Conservation (phyloP, 2,329 filamentous ascomycete genomes). For the Lomentospora prolificans region DNA sequence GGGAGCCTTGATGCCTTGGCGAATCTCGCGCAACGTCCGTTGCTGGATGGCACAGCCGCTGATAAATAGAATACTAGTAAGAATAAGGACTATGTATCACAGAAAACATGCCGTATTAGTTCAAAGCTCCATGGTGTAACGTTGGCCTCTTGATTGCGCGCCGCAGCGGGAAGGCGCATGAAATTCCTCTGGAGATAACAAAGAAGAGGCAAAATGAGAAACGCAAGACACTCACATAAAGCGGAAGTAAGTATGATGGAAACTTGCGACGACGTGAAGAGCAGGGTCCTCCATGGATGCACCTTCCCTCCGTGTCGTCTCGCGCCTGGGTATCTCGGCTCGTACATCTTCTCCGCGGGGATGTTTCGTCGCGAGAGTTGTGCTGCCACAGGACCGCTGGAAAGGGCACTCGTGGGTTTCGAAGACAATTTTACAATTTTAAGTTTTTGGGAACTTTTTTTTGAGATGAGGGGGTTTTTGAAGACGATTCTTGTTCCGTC, state of each 20-base stretch:
- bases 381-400: no score
- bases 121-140: no score
- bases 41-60: conserved; percentile 85
- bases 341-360: background rate
- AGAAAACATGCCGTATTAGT: no score
- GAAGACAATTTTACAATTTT: no score
- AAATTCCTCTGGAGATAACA: no score
- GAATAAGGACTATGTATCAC: conserved; percentile 51
- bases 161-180: background rate
- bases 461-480: background rate
- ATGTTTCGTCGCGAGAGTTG: no score
- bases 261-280: conserved; percentile 62
- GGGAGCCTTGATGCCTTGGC: conserved; percentile 55
- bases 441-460: background rate
- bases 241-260: conserved; percentile 54
- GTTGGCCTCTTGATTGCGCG: background rate
- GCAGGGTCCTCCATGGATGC: conserved; percentile 27
- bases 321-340: background rate
- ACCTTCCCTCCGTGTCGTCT: background rate
- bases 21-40: conserved; percentile 68
- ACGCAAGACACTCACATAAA: conserved; percentile 41
- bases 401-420: no score
- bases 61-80: conserved; percentile 74
- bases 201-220: background rate
- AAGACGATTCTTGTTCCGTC: background rate